Conservation (phyloP, 2,329 filamentous ascomycete genomes). For the Orbilia javanica region DNA sequence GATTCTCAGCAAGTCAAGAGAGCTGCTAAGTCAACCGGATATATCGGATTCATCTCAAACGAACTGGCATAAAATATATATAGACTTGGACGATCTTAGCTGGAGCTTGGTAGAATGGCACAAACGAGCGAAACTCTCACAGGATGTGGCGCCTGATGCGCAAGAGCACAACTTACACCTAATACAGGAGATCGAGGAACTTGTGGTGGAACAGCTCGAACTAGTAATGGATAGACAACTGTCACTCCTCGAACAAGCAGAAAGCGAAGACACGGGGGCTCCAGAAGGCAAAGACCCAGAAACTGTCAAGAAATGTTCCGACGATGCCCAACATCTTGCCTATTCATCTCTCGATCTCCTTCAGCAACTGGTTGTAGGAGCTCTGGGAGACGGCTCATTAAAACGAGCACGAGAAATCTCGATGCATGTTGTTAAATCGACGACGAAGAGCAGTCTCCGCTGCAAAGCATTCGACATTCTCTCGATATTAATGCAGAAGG, state of each 20-base stretch:
- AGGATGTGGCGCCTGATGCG: constrained; percentile 49
- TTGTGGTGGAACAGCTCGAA: constrained; percentile 57
- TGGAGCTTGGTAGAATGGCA: constrained; percentile 58
- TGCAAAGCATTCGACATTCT: constrained; percentile 59
- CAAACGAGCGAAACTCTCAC: constrained; percentile 48
- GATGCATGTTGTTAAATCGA: constrained; percentile 57
- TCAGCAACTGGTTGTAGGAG: constrained; percentile 55
- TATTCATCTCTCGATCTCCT: constrained; percentile 58
- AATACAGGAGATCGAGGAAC: constrained; percentile 57
- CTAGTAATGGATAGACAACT: constrained; percentile 53
- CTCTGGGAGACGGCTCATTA: constrained; percentile 48
- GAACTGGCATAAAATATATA: constrained; percentile 58
- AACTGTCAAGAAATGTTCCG: constrained; percentile 48
- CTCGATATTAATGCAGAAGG: constrained; percentile 56
- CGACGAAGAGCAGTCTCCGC: constrained; percentile 47
- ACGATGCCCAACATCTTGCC: constrained; percentile 54
- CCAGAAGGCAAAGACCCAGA: constrained; percentile 43
- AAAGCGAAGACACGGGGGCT: constrained; percentile 62
- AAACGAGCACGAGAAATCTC: constrained; percentile 54
- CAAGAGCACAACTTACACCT: constrained; percentile 45
- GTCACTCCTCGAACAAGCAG: constrained; percentile 42
- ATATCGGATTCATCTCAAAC: constrained; percentile 53
- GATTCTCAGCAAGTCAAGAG: constrained; percentile 54
- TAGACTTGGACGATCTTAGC: constrained; percentile 55
- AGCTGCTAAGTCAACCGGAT: constrained; percentile 54